Base-by-base conservation (phyloP, 495 filamentous ascomycete genomes). In the Annulohypoxylon bovei region DNA sequence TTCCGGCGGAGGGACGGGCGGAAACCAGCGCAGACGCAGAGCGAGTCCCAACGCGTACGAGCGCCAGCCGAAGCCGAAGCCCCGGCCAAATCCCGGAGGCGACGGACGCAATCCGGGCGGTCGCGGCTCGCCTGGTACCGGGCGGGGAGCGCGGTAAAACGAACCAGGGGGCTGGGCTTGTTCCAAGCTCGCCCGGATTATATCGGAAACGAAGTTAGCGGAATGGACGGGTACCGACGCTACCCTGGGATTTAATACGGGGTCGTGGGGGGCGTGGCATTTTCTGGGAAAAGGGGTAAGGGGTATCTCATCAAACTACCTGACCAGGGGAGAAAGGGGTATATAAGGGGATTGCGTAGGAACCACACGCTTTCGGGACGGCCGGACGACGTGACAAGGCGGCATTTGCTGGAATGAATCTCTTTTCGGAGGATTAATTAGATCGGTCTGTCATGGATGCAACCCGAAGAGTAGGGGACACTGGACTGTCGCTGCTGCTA, bases 41-140 rank as follows among this genome's bases (percentile, higher is more conserved):
- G 87, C 89, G 3, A 95, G 92, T 72, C 93, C 93, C 52, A 99
- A 99, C 82, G 95, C 95, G 0, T 98, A 99, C 79, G 95, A 98
- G 82, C 94, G 91, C 79, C 89, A 93, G 85, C 94, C 95, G 1
- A 92, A 90, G 74, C 65, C 74, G 40, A 86, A 83, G 44, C 63
- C 77, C 0, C 73, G 72, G 35, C 40, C 72, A 3, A 65, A 68
- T 6, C 63, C 69, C 11, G 60, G 52, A 20, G 61, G 54, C 9
- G 49, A 62, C 7, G 46, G 62, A 2, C 62, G 62, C 2, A 62
- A 63, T 16, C 52, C 57, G 7, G 18, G 47, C n/a, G 18, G 47
- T 22, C 52, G 46, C 28, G 70, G 63, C 2, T 9, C 39, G 20
- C 40, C 62, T 7, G 25, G 55, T 23, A 23, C 46, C 22, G 33